Evolutionary conservation across 2,329 filamentous ascomycete species (phyloP), one percentile per base, ranked within the genome.

Genomic region (Talaromyces sp.): DNA sequence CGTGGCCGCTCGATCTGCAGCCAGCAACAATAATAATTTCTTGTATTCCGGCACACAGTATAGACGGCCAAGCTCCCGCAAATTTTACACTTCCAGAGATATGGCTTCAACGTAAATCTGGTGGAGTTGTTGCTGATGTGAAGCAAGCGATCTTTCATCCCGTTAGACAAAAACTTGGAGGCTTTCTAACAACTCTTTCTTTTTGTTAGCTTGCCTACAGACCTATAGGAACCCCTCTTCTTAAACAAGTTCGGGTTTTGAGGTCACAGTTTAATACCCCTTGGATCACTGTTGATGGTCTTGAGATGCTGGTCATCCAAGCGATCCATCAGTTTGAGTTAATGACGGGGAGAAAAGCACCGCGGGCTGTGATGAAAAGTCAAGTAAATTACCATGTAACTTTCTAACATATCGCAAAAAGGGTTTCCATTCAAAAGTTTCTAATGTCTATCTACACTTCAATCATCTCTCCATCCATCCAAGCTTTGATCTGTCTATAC

Each of bases 11-110:
- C 13, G 74, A 75, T 0, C 82, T 81, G 58, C 79, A 79, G 10
- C 75, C 79, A 13, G 86, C 87, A 0, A 89, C 86, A 0, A 86
- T 89, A 63, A 83, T 89, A 11, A 78, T 89, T 0, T 87, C 84
- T 0, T 87, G 85, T 55, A 87, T 90, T 14, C 86, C 87, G 0
- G 84, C 84, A 0, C 82, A 88, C 57, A 77, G 79, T 5, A 80
- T 86, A 7, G 83, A 81, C 3, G 78, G 81, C 37, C 74, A 72
- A 2, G 80, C 82, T 0, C 80, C 85, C 4, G 82, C 86, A 0
- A 78, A 87, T 52, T 86, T 89, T 50, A 82, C 79, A 1, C 75
- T 88, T 13, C 86, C 87, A 0, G 65, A 75, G 3, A 72, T 80
- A 11, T 90, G 87, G 87, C 76, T 90, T 39, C 73, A 76, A n/a